These are phyloP conservation scores for Mycena pura DNA, from an alignment of 768 basidiomycete genomes.

Conservation along the genomic window DNA sequence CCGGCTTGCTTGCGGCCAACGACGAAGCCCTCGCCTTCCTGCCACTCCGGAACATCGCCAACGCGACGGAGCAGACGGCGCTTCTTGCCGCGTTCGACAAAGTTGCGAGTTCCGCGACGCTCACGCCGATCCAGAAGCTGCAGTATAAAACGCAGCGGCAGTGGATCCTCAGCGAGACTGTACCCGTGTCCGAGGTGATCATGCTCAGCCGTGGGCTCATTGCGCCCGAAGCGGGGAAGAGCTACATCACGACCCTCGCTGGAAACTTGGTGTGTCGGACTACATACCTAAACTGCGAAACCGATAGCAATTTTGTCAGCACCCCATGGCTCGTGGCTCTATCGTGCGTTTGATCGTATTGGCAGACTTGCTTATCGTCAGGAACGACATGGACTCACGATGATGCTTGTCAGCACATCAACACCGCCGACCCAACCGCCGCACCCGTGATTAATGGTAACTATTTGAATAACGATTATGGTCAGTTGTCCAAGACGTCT, in stretches of 20 bases:
- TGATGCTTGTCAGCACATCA: neutral
- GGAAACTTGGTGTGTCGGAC: neutral
- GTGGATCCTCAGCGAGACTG: neutral
- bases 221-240: neutral
- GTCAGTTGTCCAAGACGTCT: neutral
- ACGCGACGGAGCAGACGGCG: neutral
- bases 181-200: conserved; percentile 3
- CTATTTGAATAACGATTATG: conserved; percentile 5
- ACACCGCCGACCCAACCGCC: neutral
- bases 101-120: neutral
- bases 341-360: neutral
- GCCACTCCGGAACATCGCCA: neutral
- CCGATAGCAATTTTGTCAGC: neutral
- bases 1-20: conserved; percentile 1
- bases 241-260: neutral
- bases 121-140: neutral
- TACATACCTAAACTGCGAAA: neutral
- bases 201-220: neutral
- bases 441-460: conserved; percentile 2
- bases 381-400: too few species aligned
- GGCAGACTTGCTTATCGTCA: too few species aligned
- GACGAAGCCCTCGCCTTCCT: neutral
- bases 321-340: conserved; percentile 4
- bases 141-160: conserved; percentile 1
- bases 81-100: conserved; percentile 1